Evolutionary conservation across 2,329 filamentous ascomycete genomes (phyloP), one percentile per base, ranked within the genome.

Genomic region (Aspergillus neotritici): DNA sequence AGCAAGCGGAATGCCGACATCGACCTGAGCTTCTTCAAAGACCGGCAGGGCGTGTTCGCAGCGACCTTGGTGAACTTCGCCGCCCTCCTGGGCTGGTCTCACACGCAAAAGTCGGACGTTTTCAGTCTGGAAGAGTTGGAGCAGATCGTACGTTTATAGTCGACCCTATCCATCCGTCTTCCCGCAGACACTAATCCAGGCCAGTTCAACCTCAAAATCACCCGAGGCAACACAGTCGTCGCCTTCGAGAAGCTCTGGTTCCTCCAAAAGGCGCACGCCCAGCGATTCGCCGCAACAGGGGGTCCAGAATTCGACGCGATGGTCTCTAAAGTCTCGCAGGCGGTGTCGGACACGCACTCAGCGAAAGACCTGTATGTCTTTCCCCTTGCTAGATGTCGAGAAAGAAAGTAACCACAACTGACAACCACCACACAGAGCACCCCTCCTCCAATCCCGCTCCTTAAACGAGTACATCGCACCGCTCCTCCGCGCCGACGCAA

Each of bases 211-310:
- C 75, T 94, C 52, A 89, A 88, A 59, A 94, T 96, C 67, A 97
- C 89, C 3, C 87, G 85, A 55, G 91, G 91, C 8, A 90, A 96
- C 62, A 87, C 90, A 5, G 84, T 85, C 11, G 87, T 96, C 13
- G 82, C 85, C 14, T 78, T 83, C 39, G 80, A 82, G 37, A 98
- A 97, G 61, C 76, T 97, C 12, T 77, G 80, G 55, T 87, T 83
- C 63, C 77, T 97, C 37, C 87, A 96, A 58, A 80, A 78, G 54
- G 76, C 79, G 36, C 87, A 91, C 59, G 76, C 75, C n/a, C 66
- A 71, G 31, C 66, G 67, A 5, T 71, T 70, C 40, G 72, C 73
- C 31, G 56, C 69, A 34, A 61, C 59, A 15, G 69, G 71, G 49
- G 75, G 76, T 33, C 56, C 64, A 5, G 53, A 61, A 16, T 65